Evolutionary conservation across 2,329 filamentous ascomycete species (phyloP).

Genomic region (Colletotrichum sp.): DNA sequence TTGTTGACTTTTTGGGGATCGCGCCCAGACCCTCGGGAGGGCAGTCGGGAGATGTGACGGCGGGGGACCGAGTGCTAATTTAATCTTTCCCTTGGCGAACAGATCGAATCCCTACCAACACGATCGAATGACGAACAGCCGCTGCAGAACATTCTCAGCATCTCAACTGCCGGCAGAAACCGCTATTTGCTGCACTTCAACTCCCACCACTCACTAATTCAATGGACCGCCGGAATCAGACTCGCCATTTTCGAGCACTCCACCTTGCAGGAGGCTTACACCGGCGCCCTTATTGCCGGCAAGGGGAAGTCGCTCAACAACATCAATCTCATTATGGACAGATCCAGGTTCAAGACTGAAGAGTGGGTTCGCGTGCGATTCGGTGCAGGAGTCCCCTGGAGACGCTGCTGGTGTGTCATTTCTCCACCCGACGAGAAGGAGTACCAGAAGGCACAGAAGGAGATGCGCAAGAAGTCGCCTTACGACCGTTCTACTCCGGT

Average conservation of each 20-base stretch:
- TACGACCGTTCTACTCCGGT: constrained; percentile 76
- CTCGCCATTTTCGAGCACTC: constrained; percentile 94
- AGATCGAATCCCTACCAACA: constrained; percentile 91
- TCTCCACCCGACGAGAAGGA: constrained; percentile 94
- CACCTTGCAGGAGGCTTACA: constrained; percentile 94
- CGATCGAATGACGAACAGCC: constrained; percentile 77
- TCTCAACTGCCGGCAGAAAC: constrained; percentile 95
- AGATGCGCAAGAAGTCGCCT: constrained; percentile 78
- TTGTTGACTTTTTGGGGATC: not conserved
- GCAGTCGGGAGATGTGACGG: not conserved
- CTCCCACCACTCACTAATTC: constrained; percentile 87
- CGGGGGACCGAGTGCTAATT: constrained; percentile 14
- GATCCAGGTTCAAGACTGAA: constrained; percentile 76
- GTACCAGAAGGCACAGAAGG: constrained; percentile 81
- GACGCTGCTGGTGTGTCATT: constrained; percentile 95
- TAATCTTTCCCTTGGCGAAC: not conserved
- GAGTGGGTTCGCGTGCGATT: constrained; percentile 97
- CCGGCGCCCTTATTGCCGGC: constrained; percentile 90
- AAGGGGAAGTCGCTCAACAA: constrained; percentile 91
- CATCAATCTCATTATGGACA: constrained; percentile 87
- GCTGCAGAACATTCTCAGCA: constrained; percentile 91
- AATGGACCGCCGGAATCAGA: constrained; percentile 95
- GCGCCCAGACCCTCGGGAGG: not conserved
- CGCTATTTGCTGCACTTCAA: constrained; percentile 97
- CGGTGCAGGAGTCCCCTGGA: constrained; percentile 94